Evolutionary conservation across 106 monocot genomes (phyloP).

Genomic region (Apostasia ramifera): DNA sequence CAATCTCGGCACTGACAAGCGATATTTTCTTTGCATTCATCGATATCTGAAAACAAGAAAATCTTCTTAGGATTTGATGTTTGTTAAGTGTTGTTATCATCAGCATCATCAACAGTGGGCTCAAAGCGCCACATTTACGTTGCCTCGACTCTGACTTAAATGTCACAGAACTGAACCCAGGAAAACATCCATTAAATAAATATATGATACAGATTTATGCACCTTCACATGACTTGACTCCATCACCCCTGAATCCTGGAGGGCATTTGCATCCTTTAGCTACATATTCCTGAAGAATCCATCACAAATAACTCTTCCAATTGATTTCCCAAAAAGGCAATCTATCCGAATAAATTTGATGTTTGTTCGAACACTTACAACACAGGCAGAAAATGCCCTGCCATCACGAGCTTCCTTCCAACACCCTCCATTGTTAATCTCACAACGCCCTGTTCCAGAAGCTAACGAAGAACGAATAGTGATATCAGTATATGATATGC

Average conservation of each 20-base stretch:
- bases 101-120: no score
- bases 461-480: conserved; percentile 30
- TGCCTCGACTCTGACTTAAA: no score
- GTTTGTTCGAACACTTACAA: conserved; percentile 35
- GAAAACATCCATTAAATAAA: no score
- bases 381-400: conserved; percentile 59
- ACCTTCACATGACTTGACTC: conserved; percentile 79
- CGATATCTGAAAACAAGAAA: conserved; percentile 44
- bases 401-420: conserved; percentile 69
- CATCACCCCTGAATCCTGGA: conserved; percentile 88
- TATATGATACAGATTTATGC: neutral
- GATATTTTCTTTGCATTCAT: conserved; percentile 85
- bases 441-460: conserved; percentile 87
- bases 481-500: neutral
- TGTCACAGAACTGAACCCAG: no score
- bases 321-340: neutral
- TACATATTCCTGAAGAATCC: conserved; percentile 35
- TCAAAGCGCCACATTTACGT: no score
- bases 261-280: conserved; percentile 75
- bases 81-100: no score
- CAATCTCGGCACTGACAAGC: conserved; percentile 78
- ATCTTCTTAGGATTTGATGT: no score
- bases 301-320: neutral
- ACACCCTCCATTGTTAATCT: conserved; percentile 95
- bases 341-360: neutral